Evolutionary conservation across 2,329 filamentous ascomycete genomes (phyloP).

Genomic region (Aureobasidium zeae): DNA sequence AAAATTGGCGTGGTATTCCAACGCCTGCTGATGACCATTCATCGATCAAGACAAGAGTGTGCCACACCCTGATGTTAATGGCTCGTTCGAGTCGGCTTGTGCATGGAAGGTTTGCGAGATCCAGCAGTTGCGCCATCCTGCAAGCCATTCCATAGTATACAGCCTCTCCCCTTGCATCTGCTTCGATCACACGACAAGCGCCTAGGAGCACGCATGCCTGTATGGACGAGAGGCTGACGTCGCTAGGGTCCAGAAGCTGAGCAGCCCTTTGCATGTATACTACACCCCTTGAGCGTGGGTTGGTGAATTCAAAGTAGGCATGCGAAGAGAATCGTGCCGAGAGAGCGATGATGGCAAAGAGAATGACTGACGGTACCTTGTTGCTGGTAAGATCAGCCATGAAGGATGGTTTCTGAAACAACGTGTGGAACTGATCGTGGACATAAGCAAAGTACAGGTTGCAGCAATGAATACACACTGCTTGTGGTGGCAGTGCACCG

Average conservation of each 20-base stretch:
- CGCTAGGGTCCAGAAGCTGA: neutral
- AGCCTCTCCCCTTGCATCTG: neutral
- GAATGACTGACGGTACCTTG: neutral
- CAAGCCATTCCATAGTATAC: conserved; percentile 2
- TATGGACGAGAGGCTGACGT: neutral
- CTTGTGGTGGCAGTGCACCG: neutral
- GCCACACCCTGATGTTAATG: neutral
- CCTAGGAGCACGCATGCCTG: conserved; percentile 1
- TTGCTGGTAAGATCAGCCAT: neutral
- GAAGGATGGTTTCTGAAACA: conserved; percentile 1
- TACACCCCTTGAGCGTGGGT: neutral
- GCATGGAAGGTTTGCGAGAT: neutral
- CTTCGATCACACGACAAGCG: neutral
- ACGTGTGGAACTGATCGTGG: neutral
- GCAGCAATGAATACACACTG: neutral
- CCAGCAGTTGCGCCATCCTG: neutral
- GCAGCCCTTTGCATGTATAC: neutral
- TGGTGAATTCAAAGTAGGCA: neutral
- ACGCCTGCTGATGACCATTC: neutral
- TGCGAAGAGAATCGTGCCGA: neutral
- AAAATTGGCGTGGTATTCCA: neutral
- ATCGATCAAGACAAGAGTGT: neutral
- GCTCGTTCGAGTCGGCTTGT: neutral
- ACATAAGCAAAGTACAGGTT: conserved; percentile 4
- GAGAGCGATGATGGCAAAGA: neutral